Evolutionary conservation across 2,329 filamentous ascomycete species (phyloP), one percentile per base, ranked within the genome.

Genomic region (Phoma sp.): DNA sequence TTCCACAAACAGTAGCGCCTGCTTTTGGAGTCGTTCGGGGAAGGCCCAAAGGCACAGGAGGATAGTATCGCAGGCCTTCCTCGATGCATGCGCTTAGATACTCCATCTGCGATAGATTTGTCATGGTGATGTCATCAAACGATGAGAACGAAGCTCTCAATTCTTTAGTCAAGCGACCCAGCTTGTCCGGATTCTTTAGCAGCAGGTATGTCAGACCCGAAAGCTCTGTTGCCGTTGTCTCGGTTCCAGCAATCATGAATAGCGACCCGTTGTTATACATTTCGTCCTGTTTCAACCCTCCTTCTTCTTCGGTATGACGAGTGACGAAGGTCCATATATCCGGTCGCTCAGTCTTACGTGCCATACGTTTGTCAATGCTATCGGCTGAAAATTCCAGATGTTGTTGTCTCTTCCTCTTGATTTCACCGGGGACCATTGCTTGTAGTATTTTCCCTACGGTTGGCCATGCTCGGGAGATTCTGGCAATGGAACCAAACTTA

Each of bases 81-180:
- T 78, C 71, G 5, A 80, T 60, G 32, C 76, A 76, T 1, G 78
- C 79, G 34, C 72, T 62, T 7, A 81, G 57, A 55, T 79, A 81
- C 2, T 58, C 48, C 14, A 77, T 33, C 12, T 60, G 45, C 0
- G 48, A 33, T 3, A 67, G 48, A 11, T 47, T 53, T 9, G 34
- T 38, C 50, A 68, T 64, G 1, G 60, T 59, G 20, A 73, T 58
- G 20, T 66, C 59, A 0, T 61, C 58, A 3, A 61, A 33, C 0
- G 50, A 59, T 0, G 26, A 3, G 33, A 66, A 65, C 1, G 57
- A 9, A 71, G 32, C 38, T 73, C 69, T 3, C n/a, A n/a, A n/a
- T n/a, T n/a, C n/a, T n/a, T 53, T 42, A 12, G 53, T 50, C 12
- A 73, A 29, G 7, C 56, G 56, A 7, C 52, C 23, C 18, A 67